Evolutionary conservation across 2,329 filamentous ascomycete genomes (phyloP), one percentile per base, ranked within the genome.

Genomic region (Amauroascus niger): DNA sequence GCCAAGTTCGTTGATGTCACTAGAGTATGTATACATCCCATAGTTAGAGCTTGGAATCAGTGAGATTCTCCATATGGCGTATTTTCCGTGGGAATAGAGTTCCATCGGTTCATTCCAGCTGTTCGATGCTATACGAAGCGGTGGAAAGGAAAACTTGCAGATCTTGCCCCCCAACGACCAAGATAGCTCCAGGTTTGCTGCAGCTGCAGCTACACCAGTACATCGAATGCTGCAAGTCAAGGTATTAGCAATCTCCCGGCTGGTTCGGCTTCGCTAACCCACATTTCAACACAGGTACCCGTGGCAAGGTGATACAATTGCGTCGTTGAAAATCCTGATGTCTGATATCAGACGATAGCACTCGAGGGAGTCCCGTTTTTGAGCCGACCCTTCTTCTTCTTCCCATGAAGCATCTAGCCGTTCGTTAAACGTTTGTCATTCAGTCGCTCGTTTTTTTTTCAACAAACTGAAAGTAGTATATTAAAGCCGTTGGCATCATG

Each of bases 351-450:
- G 6, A 16, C 6, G 41, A 45, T 30, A 24, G 6, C 41, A 30
- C 14, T 16, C 18, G 14, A 45, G 8, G 18, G 13, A 20, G 28
- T 18, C 35, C 11, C 18, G 8, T 37, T n/a, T n/a, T n/a, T 18
- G 6, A 37, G 37, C 18, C 30, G n/a, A n/a, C n/a, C 5, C 20
- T 33, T 24, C 13, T 46, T 1, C n/a, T 24, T 48, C 32, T 48
- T 37, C 26, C n/a, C 45, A 35, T 48, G 45, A 48, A 48, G 30
- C 32, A 24, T 46, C 44, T 46, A 46, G 44, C 44, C 44, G 32
- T 1, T 35, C 32, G 30, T 48, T 37, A 11, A 48, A 37, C 16
- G 14, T 18, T 18, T 26, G 22, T 48, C 45, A n/a, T n/a, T 37
- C 30, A 35, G 45, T 48, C 45, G 20, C 28, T 35, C 16, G 30